Evolutionary conservation across 768 basidiomycete species (phyloP).

Genomic region (Lactarius hatsudake): DNA sequence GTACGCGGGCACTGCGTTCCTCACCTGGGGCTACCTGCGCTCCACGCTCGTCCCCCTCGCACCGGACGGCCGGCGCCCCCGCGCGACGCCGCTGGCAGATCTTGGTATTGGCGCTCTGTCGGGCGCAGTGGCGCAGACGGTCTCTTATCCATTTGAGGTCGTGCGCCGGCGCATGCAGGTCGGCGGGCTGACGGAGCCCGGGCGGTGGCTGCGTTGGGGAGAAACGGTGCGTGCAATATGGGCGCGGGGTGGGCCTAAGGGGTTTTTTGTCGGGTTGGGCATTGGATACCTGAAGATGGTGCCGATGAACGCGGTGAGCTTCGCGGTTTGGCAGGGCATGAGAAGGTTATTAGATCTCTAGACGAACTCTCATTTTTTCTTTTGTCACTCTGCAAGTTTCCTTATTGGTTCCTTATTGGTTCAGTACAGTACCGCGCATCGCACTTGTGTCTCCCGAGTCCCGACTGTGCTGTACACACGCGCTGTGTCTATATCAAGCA

Average conservation of each 20-base stretch:
- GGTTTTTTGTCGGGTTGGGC: conserved; percentile 87
- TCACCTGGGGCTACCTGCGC: conserved; percentile 82
- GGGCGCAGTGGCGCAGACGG: conserved; percentile 82
- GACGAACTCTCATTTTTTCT: conserved; percentile 20
- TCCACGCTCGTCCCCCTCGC: conserved; percentile 52
- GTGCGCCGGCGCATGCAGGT: conserved; percentile 93
- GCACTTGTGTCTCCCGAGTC: neutral
- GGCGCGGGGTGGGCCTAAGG: conserved; percentile 68
- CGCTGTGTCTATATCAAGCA: neutral
- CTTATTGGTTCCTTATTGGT: neutral
- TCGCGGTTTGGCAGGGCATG: conserved; percentile 83
- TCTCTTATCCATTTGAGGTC: conserved; percentile 93
- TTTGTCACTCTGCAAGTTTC: neutral
- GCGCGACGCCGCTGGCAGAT: conserved; percentile 54
- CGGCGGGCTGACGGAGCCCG: conserved; percentile 76
- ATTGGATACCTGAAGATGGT: conserved; percentile 94
- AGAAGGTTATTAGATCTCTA: conserved; percentile 49
- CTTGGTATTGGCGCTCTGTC: conserved; percentile 82
- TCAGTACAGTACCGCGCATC: neutral
- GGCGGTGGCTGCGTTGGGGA: conserved; percentile 72
- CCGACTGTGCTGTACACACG: no score
- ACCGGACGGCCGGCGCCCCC: conserved; percentile 30
- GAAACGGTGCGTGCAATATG: conserved; percentile 76
- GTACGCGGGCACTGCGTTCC: conserved; percentile 92
- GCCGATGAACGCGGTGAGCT: conserved; percentile 94